phyloP scores from a whole-genome alignment of 129 eudicot genomes.

The Centaurea solstitialis region DNA sequence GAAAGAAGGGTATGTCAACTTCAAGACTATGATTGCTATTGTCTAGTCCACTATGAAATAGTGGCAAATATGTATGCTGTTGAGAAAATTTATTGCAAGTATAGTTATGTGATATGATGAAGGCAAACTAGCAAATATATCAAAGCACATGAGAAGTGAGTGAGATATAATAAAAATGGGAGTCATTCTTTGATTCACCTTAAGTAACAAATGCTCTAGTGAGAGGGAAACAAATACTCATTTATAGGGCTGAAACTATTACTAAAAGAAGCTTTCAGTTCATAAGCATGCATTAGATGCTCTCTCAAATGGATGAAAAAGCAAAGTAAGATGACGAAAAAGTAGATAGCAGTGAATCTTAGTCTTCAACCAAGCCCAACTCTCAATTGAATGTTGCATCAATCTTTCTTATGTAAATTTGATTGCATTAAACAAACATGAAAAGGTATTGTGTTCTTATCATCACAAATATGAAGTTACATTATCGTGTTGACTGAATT shows the following conservation, averaged over 20 bases:
- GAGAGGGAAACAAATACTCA: constrained; percentile 12
- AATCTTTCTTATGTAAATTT: not conserved
- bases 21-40: constrained; percentile 52
- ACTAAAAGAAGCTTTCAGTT: not conserved
- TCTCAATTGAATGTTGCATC: not conserved
- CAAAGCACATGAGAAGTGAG: constrained; percentile 20
- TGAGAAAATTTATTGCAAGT: constrained; percentile 32
- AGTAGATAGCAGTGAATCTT: not conserved
- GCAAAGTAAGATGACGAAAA: not conserved
- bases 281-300: not conserved
- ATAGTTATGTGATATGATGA: constrained; percentile 12
- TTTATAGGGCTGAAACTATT: too few relatives aligned
- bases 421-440: constrained; percentile 21
- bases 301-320: not conserved
- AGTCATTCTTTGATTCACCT: constrained; percentile 17
- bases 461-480: constrained; percentile 23
- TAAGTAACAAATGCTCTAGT: constrained; percentile 9
- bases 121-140: constrained; percentile 12
- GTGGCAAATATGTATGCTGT: constrained; percentile 33
- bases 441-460: constrained; percentile 1
- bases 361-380: not conserved
- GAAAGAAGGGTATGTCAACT: constrained; percentile 59
- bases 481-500: constrained; percentile 61
- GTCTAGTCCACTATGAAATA: constrained; percentile 17
- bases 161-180: constrained; percentile 11